These are phyloP conservation scores for Saccharomycopsis sp. DNA, from an alignment of 805 yeast species.

Conservation along the genomic window DNA sequence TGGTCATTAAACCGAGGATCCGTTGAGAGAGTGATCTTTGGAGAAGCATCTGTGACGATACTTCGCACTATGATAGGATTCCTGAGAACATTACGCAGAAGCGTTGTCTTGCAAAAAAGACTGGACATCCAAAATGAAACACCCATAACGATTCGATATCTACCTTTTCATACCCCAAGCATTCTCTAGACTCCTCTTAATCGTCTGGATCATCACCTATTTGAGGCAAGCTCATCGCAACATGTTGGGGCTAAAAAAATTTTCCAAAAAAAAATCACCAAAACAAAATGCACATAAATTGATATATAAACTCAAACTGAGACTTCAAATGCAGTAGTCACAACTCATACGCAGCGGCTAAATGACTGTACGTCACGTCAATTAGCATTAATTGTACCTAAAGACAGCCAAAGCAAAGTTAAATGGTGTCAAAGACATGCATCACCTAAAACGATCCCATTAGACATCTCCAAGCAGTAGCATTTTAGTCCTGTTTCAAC, in stretches of 20 bases:
- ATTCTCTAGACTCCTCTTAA: too few species aligned
- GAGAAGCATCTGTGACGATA: background rate
- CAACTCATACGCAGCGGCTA: background rate
- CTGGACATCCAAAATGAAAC: background rate
- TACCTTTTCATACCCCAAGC: too few species aligned
- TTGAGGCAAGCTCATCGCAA: background rate
- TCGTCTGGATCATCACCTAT: background rate
- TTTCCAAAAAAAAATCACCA: background rate
- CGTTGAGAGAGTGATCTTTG: background rate
- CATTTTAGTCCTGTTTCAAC: too few species aligned
- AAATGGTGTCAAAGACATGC: too few species aligned
- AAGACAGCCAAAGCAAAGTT: too few species aligned
- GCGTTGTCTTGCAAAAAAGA: background rate
- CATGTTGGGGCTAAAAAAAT: background rate
- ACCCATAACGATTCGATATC: background rate
- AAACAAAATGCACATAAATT: background rate
- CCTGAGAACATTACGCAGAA: background rate
- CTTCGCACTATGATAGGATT: background rate
- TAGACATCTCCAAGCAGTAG: too few species aligned
- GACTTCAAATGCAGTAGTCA: too few species aligned
- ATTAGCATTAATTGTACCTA: too few species aligned
- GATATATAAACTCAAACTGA: too few species aligned
- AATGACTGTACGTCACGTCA: too few species aligned
- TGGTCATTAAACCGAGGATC: background rate
- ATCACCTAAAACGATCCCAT: too few species aligned